Evolutionary conservation across 441 rosid species (phyloP).

Genomic region (Manihot esculenta): DNA sequence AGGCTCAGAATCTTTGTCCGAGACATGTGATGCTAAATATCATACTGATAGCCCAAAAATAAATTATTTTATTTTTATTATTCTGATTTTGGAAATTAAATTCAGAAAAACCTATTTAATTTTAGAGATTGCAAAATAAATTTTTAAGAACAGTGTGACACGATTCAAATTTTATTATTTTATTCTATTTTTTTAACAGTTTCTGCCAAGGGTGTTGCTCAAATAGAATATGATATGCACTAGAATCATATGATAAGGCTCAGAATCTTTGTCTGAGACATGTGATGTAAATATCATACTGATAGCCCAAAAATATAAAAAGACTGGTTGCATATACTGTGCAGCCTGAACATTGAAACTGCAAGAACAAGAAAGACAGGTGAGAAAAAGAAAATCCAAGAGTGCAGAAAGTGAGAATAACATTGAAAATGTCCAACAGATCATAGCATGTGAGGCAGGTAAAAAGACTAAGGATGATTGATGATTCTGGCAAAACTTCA

Average conservation of each 20-base stretch:
- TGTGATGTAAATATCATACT: not conserved
- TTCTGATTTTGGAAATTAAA: no score
- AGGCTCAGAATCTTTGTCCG: not conserved
- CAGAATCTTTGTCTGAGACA: not conserved
- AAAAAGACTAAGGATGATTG: constrained; percentile 22
- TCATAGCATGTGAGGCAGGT: constrained; percentile 27
- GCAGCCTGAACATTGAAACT: constrained; percentile 1
- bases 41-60: not conserved
- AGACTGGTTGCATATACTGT: not conserved
- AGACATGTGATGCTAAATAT: not conserved
- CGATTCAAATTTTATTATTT: no score
- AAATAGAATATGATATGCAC: not conserved
- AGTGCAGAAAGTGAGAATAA: constrained; percentile 17
- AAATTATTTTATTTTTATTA: no score
- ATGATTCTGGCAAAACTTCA: constrained; percentile 24
- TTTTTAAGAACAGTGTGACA: no score
- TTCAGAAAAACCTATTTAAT: no score
- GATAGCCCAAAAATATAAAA: not conserved
- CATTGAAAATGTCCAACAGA: constrained; percentile 6
- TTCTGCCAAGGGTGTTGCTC: not conserved
- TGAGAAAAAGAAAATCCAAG: constrained; percentile 14
- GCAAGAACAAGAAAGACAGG: not conserved
- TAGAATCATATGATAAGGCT: not conserved
- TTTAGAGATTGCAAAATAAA: no score
- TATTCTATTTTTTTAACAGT: no score